Base-by-base conservation (phyloP, 164 flowering plant genomes). In the Vitis labrusca region DNA sequence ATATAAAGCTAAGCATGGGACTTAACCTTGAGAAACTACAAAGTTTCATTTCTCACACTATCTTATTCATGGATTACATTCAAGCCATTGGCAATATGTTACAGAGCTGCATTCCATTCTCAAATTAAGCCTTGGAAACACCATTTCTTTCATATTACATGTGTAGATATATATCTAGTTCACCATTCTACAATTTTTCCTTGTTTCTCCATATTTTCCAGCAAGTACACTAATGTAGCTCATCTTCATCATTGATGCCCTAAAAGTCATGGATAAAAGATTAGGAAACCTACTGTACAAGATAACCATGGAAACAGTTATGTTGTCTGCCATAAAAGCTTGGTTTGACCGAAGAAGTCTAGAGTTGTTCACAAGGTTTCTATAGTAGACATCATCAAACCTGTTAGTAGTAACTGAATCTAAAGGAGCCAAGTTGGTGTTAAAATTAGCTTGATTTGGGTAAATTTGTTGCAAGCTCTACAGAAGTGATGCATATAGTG, bases 261-360 rank as follows among this genome's bases (percentile, higher is more conserved):
- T 82, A 67, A 87, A 89, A 50, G 85, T 88, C 50, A 52, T 80
- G 30, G 23, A 32, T 56, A 89, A 89, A 17, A 65, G 15, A 55
- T 6, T 64, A 30, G 86, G 82, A 52, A 27, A 76, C 78, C 68
- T 80, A 79, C 86, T 82, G 58, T 85, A 87, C 67, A 53, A 23
- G 1, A 52, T 2, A 27, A 87, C 91, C 81, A 88, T 52, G 5
- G 85, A 59, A 59, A 89, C 84, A 49, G 89, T 76, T 3, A 6
- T 73, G 11, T 76, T 72, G 72, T 83, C 85, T n/a, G 64, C 62
- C 84, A 83, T 75, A 10, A 89, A 86, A 44, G 67, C 83, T 70
- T 85, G 93, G 66, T 89, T 91, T 5, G 91, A 89, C 66, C 74
- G 79, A 3, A 89, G 84, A 17, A 89, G 76, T 17, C 91, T 91